A percentile compares a stretch with the other conserved stretches of the same genome.
Conservation (phyloP, 1,284 basidiomycete genomes). For the Rhodotorula sp. region DNA sequence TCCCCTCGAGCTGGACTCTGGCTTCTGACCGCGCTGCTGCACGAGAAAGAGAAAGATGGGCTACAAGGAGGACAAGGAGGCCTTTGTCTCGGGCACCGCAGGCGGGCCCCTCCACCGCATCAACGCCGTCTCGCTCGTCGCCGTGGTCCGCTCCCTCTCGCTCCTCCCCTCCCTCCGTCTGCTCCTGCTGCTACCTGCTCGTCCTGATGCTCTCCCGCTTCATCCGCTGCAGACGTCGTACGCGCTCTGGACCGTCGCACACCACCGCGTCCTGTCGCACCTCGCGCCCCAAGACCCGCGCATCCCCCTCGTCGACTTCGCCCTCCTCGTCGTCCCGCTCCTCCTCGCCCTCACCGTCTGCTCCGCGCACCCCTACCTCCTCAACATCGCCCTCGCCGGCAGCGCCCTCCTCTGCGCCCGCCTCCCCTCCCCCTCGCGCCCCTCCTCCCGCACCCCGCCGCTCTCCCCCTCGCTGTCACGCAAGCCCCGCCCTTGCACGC, state of each 20-base stretch:
- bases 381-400: constrained; percentile 59
- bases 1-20: not conserved
- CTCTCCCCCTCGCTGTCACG: constrained; percentile 22
- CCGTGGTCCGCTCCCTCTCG: constrained; percentile 65
- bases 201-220: constrained; percentile 9
- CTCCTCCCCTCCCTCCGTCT: not conserved
- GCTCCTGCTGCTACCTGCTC: not conserved
- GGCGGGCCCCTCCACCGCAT: constrained; percentile 76
- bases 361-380: constrained; percentile 60
- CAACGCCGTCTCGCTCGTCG: constrained; percentile 70
- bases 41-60: too few relatives aligned
- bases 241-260: constrained; percentile 63
- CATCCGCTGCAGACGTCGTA: constrained; percentile 63
- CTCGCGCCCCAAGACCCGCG: constrained; percentile 9
- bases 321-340: constrained; percentile 70
- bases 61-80: constrained; percentile 84
- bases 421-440: constrained; percentile 3
- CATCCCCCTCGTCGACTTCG: constrained; percentile 59
- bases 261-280: constrained; percentile 56
- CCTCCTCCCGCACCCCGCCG: constrained; percentile 18
- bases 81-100: constrained; percentile 76
- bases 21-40: not conserved
- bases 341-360: constrained; percentile 76
- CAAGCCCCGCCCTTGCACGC: not conserved
- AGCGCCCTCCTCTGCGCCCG: constrained; percentile 12